Percentiles rank a stretch among this genome's conserved stretches.
Conservation (phyloP, 805 yeast genomes). For the Zygotorulaspora danielsina region DNA sequence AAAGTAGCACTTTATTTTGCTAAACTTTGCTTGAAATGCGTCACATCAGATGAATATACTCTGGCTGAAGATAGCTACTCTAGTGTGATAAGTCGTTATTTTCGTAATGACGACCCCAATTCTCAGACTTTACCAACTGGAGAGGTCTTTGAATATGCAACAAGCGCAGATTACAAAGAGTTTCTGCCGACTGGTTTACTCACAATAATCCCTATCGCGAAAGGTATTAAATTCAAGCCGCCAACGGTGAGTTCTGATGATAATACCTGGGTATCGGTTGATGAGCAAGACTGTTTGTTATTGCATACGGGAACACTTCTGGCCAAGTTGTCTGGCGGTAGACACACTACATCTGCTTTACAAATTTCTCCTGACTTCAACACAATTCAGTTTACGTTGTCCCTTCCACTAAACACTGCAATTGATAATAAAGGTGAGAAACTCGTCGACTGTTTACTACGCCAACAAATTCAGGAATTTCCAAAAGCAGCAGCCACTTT, state of each 20-base stretch:
- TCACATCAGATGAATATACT: conserved; percentile 7
- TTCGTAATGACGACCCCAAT: conserved; percentile 10
- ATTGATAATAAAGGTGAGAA: conserved; percentile 7
- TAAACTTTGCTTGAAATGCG: conserved; percentile 19
- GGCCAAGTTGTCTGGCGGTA: conserved; percentile 20
- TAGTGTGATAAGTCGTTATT: conserved; percentile 24
- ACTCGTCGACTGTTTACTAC: conserved; percentile 16
- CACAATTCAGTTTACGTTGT: conserved; percentile 22
- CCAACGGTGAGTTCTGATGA: conserved; percentile 24
- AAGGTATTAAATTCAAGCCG: conserved; percentile 26
- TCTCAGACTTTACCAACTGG: conserved; percentile 14
- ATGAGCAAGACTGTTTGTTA: conserved; percentile 29
- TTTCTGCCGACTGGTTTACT: conserved; percentile 25
- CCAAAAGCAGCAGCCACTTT: conserved; percentile 25
- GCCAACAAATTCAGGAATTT: conserved; percentile 24
- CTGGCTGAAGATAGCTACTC: conserved; percentile 12
- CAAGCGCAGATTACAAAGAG: conserved; percentile 17
- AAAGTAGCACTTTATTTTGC: conserved; percentile 26
- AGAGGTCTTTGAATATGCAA: conserved; percentile 19
- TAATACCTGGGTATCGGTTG: conserved; percentile 24
- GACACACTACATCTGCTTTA: conserved; percentile 25
- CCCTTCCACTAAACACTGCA: conserved; percentile 20
- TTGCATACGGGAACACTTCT: conserved; percentile 29
- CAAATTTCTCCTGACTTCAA: conserved; percentile 20
- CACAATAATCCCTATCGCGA: conserved; percentile 27